These are phyloP conservation scores for Pichia gijzeniarum DNA, from an alignment of 805 yeast species.

Conservation along the genomic window DNA sequence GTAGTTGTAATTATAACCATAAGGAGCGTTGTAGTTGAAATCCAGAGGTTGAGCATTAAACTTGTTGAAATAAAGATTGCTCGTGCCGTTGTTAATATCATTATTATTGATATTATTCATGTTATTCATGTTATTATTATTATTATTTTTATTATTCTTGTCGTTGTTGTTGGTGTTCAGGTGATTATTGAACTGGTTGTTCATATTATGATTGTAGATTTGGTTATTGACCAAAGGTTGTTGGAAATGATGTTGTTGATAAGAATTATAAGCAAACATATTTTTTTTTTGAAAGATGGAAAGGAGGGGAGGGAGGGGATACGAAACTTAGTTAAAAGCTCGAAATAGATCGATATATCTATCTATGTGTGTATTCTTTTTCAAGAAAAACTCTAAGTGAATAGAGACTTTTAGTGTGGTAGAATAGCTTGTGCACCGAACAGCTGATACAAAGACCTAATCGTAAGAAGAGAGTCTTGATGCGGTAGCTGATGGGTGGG, in stretches of 20 bases:
- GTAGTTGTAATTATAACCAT: neutral
- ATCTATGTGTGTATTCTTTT: neutral
- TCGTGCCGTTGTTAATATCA: neutral
- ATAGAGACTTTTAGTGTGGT: neutral
- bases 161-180: neutral
- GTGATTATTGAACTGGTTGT: neutral
- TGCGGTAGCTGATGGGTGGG: neutral
- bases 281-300: neutral
- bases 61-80: neutral
- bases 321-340: constrained; percentile 14
- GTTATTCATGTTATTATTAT: neutral
- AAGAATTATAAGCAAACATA: constrained; percentile 1
- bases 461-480: neutral
- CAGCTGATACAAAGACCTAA: neutral
- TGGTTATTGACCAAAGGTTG: neutral
- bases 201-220: neutral
- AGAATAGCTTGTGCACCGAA: too few relatives aligned
- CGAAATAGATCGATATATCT: neutral
- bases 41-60: too few relatives aligned
- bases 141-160: neutral
- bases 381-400: neutral
- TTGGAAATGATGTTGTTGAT: neutral
- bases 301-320: neutral
- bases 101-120: neutral
- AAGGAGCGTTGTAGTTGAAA: neutral